Evolutionary conservation across 371 early-diverging fungal species (phyloP).

Genomic region (Smittium mucronatum): DNA sequence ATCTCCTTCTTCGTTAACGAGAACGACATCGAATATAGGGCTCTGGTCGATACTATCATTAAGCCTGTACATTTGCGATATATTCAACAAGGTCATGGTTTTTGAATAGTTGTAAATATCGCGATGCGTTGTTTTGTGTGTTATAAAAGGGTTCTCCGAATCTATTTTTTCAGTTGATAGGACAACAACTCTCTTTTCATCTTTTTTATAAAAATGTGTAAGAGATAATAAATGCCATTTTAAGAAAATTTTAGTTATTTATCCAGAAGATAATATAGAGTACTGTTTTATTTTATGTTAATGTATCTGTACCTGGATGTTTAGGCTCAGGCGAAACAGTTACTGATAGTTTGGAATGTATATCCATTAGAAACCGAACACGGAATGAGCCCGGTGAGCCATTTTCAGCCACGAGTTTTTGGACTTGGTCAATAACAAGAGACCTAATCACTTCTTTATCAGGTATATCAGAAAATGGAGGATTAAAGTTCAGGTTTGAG

Average conservation of each 20-base stretch:
- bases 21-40: constrained; percentile 46
- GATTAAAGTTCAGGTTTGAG: neutral
- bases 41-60: too few relatives aligned
- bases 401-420: neutral
- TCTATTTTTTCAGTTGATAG: constrained; percentile 32
- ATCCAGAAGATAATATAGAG: too few relatives aligned
- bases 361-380: neutral
- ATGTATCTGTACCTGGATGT: constrained; percentile 10
- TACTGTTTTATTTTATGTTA: too few relatives aligned
- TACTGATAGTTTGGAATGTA: neutral
- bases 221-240: too few relatives aligned
- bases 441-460: constrained; percentile 17
- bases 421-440: neutral
- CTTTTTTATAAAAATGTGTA: too few relatives aligned
- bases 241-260: too few relatives aligned
- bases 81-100: constrained; percentile 26
- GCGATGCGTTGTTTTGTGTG: constrained; percentile 44
- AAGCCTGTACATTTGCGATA: constrained; percentile 19
- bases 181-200: too few relatives aligned
- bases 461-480: constrained; percentile 23
- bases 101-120: constrained; percentile 35
- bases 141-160: constrained; percentile 35
- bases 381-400: neutral
- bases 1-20: constrained; percentile 37
- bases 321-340: neutral